Base-by-base conservation (phyloP, 2,329 filamentous ascomycete genomes). In the Arthrobotrys musiformis region DNA sequence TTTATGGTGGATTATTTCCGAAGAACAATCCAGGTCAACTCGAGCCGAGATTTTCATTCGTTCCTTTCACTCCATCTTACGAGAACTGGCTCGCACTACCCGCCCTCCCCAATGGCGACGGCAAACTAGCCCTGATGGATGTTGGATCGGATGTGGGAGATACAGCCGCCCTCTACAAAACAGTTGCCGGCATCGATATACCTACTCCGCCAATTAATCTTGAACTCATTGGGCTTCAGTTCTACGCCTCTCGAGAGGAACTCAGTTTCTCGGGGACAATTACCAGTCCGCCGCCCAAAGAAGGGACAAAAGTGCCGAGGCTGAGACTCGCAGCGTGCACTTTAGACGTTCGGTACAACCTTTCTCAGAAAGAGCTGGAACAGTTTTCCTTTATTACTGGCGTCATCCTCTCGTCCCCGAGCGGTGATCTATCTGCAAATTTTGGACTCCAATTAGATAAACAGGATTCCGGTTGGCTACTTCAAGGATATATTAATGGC, bases 141-240 rank as follows among this genome's bases (percentile, higher is more conserved):
- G 40, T 33, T 17, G 62, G 46, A n/a, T 66, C 62, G 6, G 62
- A 66, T 6, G 33, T 33, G 9, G 62, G 62, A n/a, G 42, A 66
- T 40, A 22, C 42, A 1, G 48, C 40, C 9, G 13, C 44, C 8
- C 15, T 66, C 2, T 54, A 33, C 62, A 52, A 66, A 44, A 17
- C 19, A n/a, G 11, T 66, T 1, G 30, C 62, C 7, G 35, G 44
- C 11, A 11, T 44, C 7, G 61, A 64, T n/a, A n/a, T 66, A n/a
- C 46, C 62, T n/a, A 26, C 11, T n/a, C 17, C 46, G 6, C 44
- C 62, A 15, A 28, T 66, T n/a, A 52, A 37, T n/a, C 62, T 66
- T 44, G 62, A 52, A 17, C 28, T 66, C 1, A 44, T 56, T 19
- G 48, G 35, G 6, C n/a, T 66, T 4, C 19, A 35, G 3, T 56